Evolutionary conservation across 78 protist species (phyloP), one percentile per base, ranked within the genome.

Genomic region (Dictyostelium firmibasis): DNA sequence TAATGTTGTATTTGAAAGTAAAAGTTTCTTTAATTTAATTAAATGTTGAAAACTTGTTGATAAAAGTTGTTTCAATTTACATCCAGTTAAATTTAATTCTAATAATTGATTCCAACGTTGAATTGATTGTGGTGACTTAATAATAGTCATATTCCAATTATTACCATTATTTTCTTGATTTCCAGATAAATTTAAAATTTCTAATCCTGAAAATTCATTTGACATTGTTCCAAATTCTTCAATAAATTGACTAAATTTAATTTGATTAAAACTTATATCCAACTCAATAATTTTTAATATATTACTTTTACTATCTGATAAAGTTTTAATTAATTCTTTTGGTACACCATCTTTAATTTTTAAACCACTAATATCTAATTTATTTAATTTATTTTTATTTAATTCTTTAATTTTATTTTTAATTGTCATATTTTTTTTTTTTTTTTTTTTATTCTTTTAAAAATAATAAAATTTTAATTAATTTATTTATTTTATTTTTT

Each of bases 391-490:
- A 57, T 50, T 50, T 44, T 86, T 86, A 36, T 38, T 74, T 47
- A 79, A 86, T 44, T 86, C 79, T 36, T 67, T 60, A 38, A 86
- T 86, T 76, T 50, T 74, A 36, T 64, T n/a, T 86, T 86, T 86
- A 23, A 91, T 36, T 72, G 76, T 16, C 18, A 20, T 44, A 13
- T n/a, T 38, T 36, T 62, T 67, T 76, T 35, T 18, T 1, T 75
- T 20, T 35, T 75, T 18, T 75, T 9, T 36, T 14, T 9, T 31
- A 13, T 70, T 14, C 10, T 16, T 70, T 0, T n/a, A n/a, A n/a
- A n/a, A n/a, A n/a, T n/a, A n/a, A n/a, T n/a, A n/a, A n/a, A n/a
- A n/a, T 70, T 31, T 70, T 13, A 10, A 0, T 70, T 70, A 31
- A 14, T 31, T 70, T 70, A 31, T 70, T 25, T n/a, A 70, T 70